Evolutionary conservation across 225 moss, liverwort and hornwort genomes (phyloP), one percentile per base, ranked within the genome.

Genomic region (Physcomitrium patens): DNA sequence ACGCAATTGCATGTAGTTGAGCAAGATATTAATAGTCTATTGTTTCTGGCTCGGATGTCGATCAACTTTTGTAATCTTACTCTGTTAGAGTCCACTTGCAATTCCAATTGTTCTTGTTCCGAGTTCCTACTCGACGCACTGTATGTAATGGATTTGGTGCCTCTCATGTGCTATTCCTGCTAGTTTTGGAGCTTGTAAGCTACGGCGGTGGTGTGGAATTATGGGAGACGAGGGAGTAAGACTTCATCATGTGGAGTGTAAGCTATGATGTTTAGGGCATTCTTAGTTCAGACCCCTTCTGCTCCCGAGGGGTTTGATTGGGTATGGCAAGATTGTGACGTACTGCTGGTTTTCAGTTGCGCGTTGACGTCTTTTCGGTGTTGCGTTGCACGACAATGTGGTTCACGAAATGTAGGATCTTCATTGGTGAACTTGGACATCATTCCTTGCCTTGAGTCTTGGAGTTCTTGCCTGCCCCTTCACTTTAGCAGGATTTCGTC

Each of bases 241-340:
- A 52, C 71, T 63, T 28, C 18, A 9, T 62, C 83, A 50, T 44
- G 8, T 56, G 68, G 45, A 31, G 41, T 54, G 11, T 59, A 58
- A 14, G 64, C 47, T 31, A 24, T 48, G 60, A 10, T 55, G 65
- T 76, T 65, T 7, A 54, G 65, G 18, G 45, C 45, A 6, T 56
- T 60, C 46, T 65, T 65, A 26, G 64, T 60, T 37, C 85, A 80
- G 41, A 60, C 14, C 54, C 88, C 85, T 24, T 85, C 80, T 64
- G 88, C 85, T 48, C 78, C 85, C 27, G 88, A 88, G 76, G 85
- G 74, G 88, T 85, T 88, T 37, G 31, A 37, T 37, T 37, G 58
- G 53, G 69, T 68, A 13, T 61, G 48, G 24, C 12, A 9, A 47
- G 46, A 68, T 11, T 23, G 13, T 50, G 26, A 31, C 64, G 8